phyloP scores from a whole-genome alignment of 208 protist genomes.

The Endotrypanum monterogeii region DNA sequence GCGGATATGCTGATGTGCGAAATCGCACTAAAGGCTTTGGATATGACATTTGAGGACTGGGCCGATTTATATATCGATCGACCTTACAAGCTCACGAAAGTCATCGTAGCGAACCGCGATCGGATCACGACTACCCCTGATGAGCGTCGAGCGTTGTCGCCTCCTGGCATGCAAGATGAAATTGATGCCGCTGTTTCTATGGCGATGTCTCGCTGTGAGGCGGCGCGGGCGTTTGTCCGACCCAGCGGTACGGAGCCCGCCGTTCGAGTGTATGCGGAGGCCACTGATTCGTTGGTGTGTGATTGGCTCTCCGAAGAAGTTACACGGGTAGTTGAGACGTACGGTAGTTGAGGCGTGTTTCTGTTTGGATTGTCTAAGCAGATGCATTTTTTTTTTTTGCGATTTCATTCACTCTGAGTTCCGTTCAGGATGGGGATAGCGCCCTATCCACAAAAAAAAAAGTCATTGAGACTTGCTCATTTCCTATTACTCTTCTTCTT shows the following conservation, averaged over 20 bases:
- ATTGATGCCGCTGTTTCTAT: slow-evolving; percentile 73
- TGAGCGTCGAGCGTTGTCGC: slow-evolving; percentile 60
- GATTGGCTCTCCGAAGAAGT: slow-evolving; percentile 40
- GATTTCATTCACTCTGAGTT: too few species aligned
- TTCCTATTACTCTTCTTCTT: too few species aligned
- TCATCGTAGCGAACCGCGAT: slow-evolving; percentile 49
- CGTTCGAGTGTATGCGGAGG: slow-evolving; percentile 91
- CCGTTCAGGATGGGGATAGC: too few species aligned
- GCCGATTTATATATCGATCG: slow-evolving; percentile 56
- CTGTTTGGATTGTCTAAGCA: neutral
- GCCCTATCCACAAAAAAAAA: too few species aligned
- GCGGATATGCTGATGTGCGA: slow-evolving; percentile 79
- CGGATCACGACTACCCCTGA: slow-evolving; percentile 75
- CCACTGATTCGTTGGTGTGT: slow-evolving; percentile 32
- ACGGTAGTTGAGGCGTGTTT: slow-evolving; percentile 28
- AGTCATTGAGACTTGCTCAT: too few species aligned
- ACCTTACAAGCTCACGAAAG: slow-evolving; percentile 60
- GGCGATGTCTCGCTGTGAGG: neutral
- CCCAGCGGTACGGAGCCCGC: slow-evolving; percentile 95
- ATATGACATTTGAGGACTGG: slow-evolving; percentile 55
- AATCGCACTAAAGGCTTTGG: slow-evolving; percentile 45
- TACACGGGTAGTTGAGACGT: slow-evolving; percentile 36
- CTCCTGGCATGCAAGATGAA: slow-evolving; percentile 75
- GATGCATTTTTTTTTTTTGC: slow-evolving; percentile 1
- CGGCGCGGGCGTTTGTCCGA: slow-evolving; percentile 87